Evolutionary conservation across 2,329 filamentous ascomycete species (phyloP).

Genomic region (Colletotrichum ledebouriae): DNA sequence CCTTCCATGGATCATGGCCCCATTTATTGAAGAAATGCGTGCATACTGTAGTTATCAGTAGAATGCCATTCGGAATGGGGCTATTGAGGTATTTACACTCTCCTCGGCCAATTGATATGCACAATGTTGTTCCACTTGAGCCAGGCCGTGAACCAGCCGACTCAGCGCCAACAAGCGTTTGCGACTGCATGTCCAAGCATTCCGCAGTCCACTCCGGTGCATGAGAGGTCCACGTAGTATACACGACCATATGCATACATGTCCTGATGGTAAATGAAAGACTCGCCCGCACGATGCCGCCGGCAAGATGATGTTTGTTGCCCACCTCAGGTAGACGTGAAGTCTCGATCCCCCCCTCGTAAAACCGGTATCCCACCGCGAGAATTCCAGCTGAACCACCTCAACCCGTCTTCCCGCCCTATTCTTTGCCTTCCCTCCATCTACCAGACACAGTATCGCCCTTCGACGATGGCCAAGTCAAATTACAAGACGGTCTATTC

Average conservation of each 20-base stretch:
- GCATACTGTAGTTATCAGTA: conserved; percentile 7
- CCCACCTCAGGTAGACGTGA: not conserved
- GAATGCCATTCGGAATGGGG: conserved; percentile 16
- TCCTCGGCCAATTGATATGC: not conserved
- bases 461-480: conserved; percentile 28
- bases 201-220: conserved; percentile 8
- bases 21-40: not conserved
- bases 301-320: not conserved
- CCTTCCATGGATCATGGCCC: not conserved
- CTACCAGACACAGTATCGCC: not conserved
- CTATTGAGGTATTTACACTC: conserved; percentile 33
- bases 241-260: not conserved
- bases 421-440: not conserved
- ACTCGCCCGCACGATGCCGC: not conserved
- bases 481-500: conserved; percentile 31
- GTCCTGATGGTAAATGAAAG: not conserved
- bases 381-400: not conserved
- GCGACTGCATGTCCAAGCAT: conserved; percentile 14
- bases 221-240: conserved; percentile 9
- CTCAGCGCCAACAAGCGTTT: conserved; percentile 13
- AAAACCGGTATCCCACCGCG: not conserved
- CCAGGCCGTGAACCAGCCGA: not conserved
- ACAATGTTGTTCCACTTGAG: not conserved
- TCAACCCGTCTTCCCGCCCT: not conserved
- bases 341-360: not conserved